Base-by-base conservation (phyloP, 345 rosid species). In the Lepidium aucheri region DNA sequence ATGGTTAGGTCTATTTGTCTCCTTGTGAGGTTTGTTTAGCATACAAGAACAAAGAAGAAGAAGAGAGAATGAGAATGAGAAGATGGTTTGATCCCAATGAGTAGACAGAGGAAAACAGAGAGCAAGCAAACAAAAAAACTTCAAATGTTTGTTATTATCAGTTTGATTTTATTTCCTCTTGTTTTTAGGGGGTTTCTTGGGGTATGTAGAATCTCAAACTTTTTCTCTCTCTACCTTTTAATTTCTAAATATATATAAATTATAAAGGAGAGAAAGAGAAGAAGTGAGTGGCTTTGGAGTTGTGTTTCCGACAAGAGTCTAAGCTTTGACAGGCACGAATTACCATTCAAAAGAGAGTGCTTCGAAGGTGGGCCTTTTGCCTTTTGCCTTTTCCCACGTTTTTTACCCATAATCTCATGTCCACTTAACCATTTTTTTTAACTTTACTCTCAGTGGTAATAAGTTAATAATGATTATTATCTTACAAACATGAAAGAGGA, bases 271-370 rank as follows among this genome's bases (percentile, higher is more conserved):
- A 20, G 46, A 58, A 41, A 43, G 56, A 65, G 12, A 40, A 47
- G 65, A 64, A 64, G 67, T 65, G 58, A 65, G 72, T 66, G 77
- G 68, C 68, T 52, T 73, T 60, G 77, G 72, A 62, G 77, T 66
- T 43, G 77, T 58, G 63, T 59, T 66, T 73, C 77, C 68, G 77
- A 59, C 77, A 73, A 26, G 20, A 55, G 65, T 45, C 65, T 55
- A 72, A 42, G 65, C 65, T 64, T 72, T 63, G 70, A 72, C 70
- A 72, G 76, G 77, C 77, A 66, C 72, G 72, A 73, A 59, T 66
- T 52, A 59, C 77, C 67, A 65, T 73, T 65, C n/a, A 24, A 66
- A 52, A 60, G 68, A 73, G 72, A 73, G 72, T 59, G 72, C 56
- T 65, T 66, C 17, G 56, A 66, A 44, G 72, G 77, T 66, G 67